phyloP scores from a whole-genome alignment of 1,284 basidiomycete genomes.

The Mycena citricolor region DNA sequence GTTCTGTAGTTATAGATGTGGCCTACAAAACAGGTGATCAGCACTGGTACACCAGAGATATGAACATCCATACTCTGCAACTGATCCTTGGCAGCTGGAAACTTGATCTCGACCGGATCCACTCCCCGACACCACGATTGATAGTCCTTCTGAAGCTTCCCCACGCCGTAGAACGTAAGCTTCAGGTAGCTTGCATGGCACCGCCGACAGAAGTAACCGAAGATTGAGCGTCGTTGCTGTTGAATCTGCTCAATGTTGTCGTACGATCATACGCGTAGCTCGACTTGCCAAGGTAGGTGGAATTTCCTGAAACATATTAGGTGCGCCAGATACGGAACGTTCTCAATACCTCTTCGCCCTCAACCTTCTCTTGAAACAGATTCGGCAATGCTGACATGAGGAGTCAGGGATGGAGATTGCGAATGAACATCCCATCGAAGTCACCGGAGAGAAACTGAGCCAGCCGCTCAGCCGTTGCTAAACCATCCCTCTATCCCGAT shows the following conservation, averaged over 20 bases:
- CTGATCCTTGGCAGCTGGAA: constrained; percentile 51
- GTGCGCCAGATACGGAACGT: constrained; percentile 1
- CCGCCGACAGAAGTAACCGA: constrained; percentile 76
- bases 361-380: constrained; percentile 53
- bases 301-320: constrained; percentile 7
- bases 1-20: constrained; percentile 68
- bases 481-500: constrained; percentile 30
- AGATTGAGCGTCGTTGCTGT: constrained; percentile 72
- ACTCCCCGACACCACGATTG: constrained; percentile 58
- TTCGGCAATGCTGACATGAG: constrained; percentile 48
- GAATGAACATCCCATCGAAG: too few species aligned
- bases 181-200: constrained; percentile 73
- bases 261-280: not conserved
- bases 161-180: constrained; percentile 67
- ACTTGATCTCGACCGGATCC: constrained; percentile 44
- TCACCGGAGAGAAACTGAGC: constrained; percentile 63
- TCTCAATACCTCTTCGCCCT: constrained; percentile 42
- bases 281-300: constrained; percentile 13
- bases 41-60: not conserved
- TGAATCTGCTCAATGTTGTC: constrained; percentile 13
- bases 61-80: constrained; percentile 48
- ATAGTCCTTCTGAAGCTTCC: constrained; percentile 63
- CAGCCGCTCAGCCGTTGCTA: constrained; percentile 56
- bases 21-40: constrained; percentile 26
- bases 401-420: too few species aligned